Percentiles rank a stretch among this genome's conserved stretches.
Evolutionary conservation across 1,284 basidiomycete species (phyloP).

Genomic region (Xerocomus minutiporus): DNA sequence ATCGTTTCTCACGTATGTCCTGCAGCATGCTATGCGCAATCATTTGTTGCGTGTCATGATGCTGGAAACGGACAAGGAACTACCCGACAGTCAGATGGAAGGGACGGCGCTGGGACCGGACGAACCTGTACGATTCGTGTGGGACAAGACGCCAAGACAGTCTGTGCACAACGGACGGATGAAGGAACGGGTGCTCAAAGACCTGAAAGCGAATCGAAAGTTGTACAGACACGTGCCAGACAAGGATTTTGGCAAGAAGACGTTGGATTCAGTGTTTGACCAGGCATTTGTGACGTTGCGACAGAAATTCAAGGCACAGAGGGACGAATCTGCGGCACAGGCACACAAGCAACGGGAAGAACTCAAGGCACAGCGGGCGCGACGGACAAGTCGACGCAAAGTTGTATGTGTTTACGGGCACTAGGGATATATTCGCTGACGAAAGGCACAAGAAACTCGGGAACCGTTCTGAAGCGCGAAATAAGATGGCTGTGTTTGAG

Average conservation of each 20-base stretch:
- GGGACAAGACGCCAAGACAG: slow-evolving; percentile 69
- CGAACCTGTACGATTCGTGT: slow-evolving; percentile 66
- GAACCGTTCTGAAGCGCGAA: slow-evolving; percentile 54
- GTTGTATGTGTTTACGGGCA: slow-evolving; percentile 38
- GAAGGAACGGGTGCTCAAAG: slow-evolving; percentile 57
- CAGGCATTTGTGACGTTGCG: slow-evolving; percentile 65
- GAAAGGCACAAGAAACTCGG: slow-evolving; percentile 51
- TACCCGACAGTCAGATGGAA: slow-evolving; percentile 60
- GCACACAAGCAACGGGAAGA: slow-evolving; percentile 51
- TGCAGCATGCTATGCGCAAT: slow-evolving; percentile 62
- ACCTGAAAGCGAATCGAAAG: slow-evolving; percentile 51
- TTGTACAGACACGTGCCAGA: slow-evolving; percentile 59
- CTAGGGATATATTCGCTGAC: neutral
- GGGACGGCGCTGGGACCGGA: slow-evolving; percentile 39
- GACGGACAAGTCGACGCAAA: slow-evolving; percentile 58
- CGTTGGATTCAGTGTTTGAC: slow-evolving; percentile 60
- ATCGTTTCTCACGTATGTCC: slow-evolving; percentile 8
- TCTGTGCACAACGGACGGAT: slow-evolving; percentile 66
- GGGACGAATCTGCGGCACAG: slow-evolving; percentile 41
- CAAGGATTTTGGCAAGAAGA: slow-evolving; percentile 60
- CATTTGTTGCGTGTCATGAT: slow-evolving; percentile 59
- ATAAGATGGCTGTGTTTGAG: slow-evolving; percentile 47
- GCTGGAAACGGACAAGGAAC: slow-evolving; percentile 47
- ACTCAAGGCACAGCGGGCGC: slow-evolving; percentile 53
- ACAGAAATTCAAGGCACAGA: slow-evolving; percentile 60